Evolutionary conservation across 1,284 basidiomycete genomes (phyloP), one percentile per base, ranked within the genome.

Genomic region (Anthracocystis panici-leucophaei): DNA sequence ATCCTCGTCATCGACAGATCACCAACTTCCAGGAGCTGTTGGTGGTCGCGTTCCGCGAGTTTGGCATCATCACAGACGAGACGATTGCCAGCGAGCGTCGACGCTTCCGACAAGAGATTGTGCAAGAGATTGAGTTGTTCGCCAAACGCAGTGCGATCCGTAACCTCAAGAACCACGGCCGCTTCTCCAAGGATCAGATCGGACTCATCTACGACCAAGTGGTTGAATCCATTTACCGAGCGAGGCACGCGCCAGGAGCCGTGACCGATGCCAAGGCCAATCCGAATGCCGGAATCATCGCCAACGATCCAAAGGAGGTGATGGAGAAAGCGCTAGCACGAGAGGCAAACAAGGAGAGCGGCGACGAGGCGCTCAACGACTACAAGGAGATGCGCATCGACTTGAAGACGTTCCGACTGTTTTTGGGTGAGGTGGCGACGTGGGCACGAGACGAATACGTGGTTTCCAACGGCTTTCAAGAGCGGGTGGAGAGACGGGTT

Each of bases 371-470:
- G 44, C 75, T 77, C 46, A 79, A 82, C 61, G 80, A 85, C 58
- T 89, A 88, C 45, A 87, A 87, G 16, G 89, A 91, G 70, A 94
- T 95, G 77, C 90, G 93, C 76, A 93, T 99, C 63, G 93, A 91
- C 67, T 86, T 95, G 52, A 88, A 88, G 75, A 97, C 95, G 1
- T 99, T 99, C 88, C 90, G 89, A 73, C 88, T 92, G 40, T 97
- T 98, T 87, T 86, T 99, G 76, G 93, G 93, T 75, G 95, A 97
- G 85, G 89, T 99, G 50, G 93, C 92, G 20, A 96, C 94, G 0
- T 99, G 97, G 97, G 96, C 95, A 2, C 88, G 97, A 75, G 92
- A 97, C 82, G 97, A 99, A 86, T 94, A 91, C 85, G 90, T 98
- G 51, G 94, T 97, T 18, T 82, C 80, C 21, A 85, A 84, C 55